Conservation (phyloP, 345 rosid species). For the Aethionema arabicum region DNA sequence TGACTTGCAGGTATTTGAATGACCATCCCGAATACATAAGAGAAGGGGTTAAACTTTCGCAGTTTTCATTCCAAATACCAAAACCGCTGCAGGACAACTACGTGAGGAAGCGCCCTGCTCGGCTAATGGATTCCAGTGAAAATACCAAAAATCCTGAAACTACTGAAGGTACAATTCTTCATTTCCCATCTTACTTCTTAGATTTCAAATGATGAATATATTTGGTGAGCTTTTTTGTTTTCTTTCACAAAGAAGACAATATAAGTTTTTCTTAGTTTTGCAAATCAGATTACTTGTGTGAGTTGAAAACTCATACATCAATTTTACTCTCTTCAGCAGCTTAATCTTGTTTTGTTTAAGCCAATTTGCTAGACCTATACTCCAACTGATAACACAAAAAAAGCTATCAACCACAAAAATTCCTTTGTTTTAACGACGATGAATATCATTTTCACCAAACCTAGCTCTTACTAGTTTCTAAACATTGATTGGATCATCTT, state of each 20-base stretch:
- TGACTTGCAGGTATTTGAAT: slow-evolving; percentile 49
- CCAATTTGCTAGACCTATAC: neutral
- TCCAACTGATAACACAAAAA: neutral
- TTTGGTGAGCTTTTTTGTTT: neutral
- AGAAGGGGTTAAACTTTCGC: slow-evolving; percentile 51
- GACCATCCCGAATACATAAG: slow-evolving; percentile 52
- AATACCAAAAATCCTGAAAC: slow-evolving; percentile 37
- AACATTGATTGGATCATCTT: slow-evolving; percentile 16
- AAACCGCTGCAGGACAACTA: slow-evolving; percentile 65
- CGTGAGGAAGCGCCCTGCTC: slow-evolving; percentile 61
- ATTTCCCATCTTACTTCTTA: neutral
- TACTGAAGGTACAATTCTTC: slow-evolving; percentile 44
- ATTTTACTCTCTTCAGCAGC: too few species aligned
- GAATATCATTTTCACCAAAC: neutral
- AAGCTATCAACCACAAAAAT: neutral
- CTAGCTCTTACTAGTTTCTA: neutral
- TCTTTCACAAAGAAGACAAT: neutral
- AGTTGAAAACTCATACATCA: neutral
- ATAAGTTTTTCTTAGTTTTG: neutral
- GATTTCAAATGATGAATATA: neutral
- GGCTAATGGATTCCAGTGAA: slow-evolving; percentile 34
- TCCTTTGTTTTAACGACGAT: neutral
- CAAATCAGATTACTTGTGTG: neutral
- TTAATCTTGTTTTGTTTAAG: neutral
- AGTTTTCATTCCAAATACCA: slow-evolving; percentile 75